Evolutionary conservation across 257 asterid species (phyloP).

Genomic region (Solanum pimpinellifolium): DNA sequence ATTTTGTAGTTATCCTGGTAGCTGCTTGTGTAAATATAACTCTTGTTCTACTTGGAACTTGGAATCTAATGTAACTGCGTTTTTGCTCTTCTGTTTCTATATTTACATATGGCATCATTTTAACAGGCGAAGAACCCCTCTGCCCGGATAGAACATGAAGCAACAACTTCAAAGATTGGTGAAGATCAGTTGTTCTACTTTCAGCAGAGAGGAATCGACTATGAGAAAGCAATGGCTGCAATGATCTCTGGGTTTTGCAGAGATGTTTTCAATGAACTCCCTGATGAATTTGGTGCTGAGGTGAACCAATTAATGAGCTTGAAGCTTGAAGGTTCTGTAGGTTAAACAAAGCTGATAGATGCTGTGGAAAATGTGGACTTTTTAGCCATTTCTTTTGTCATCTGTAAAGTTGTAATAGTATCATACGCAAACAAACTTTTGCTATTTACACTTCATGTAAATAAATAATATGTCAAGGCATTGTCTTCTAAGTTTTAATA

Average conservation of each 20-base stretch:
- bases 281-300: slow-evolving; percentile 91
- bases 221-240: slow-evolving; percentile 94
- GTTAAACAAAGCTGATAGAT: slow-evolving; percentile 18
- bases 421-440: background rate
- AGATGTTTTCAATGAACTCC: slow-evolving; percentile 88
- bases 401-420: background rate
- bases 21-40: background rate
- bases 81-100: background rate
- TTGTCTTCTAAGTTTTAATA: background rate
- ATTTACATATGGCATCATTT: background rate
- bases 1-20: background rate
- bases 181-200: slow-evolving; percentile 91
- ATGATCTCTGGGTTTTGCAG: slow-evolving; percentile 93
- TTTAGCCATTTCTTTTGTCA: background rate
- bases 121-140: slow-evolving; percentile 59
- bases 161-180: slow-evolving; percentile 87
- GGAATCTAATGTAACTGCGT: background rate
- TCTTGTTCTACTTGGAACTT: background rate
- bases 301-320: slow-evolving; percentile 90
- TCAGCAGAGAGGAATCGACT: slow-evolving; percentile 92
- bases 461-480: background rate
- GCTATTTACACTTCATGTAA: background rate
- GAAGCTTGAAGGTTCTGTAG: slow-evolving; percentile 96
- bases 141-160: slow-evolving; percentile 78
- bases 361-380: background rate